phyloP scores from a whole-genome alignment of 1,139 yeast genomes.

The Chernovozyma sophiae-reginae region DNA sequence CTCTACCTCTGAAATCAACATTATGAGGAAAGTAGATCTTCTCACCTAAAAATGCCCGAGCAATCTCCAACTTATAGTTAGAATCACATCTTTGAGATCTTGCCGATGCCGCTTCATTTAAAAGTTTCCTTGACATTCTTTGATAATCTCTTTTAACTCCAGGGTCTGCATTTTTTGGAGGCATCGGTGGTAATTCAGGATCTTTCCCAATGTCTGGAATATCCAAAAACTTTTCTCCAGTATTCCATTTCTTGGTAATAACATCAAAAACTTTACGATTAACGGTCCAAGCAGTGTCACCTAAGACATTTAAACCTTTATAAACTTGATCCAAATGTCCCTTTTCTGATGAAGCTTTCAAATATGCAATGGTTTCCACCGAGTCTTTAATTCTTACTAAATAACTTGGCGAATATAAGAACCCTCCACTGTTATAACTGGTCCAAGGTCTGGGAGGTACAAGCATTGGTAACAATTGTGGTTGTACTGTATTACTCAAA shows the following conservation, averaged over 20 bases:
- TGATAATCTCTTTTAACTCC: constrained; percentile 65
- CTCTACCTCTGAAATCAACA: constrained; percentile 91
- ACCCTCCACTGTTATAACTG: constrained; percentile 79
- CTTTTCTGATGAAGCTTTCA: constrained; percentile 76
- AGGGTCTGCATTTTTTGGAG: constrained; percentile 71
- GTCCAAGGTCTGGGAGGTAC: constrained; percentile 88
- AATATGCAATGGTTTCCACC: constrained; percentile 85
- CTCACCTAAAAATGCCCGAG: constrained; percentile 88
- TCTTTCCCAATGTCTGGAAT: constrained; percentile 65
- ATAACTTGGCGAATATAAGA: constrained; percentile 56
- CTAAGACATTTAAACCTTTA: constrained; percentile 83
- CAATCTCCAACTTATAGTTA: constrained; percentile 90
- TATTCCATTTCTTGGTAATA: constrained; percentile 80
- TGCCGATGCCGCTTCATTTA: constrained; percentile 59
- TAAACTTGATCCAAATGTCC: constrained; percentile 64
- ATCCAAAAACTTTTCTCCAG: constrained; percentile 73
- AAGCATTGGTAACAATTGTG: constrained; percentile 91
- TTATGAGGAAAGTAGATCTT: constrained; percentile 91
- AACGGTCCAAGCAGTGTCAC: constrained; percentile 90
- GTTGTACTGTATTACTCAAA: constrained; percentile 66
- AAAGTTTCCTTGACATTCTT: constrained; percentile 50
- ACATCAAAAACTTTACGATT: constrained; percentile 67
- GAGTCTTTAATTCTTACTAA: constrained; percentile 79
- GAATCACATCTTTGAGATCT: constrained; percentile 91
- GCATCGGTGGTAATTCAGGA: constrained; percentile 59